Base-by-base conservation (phyloP, 495 filamentous ascomycete genomes). In the Parathielavia hyrcaniae region DNA sequence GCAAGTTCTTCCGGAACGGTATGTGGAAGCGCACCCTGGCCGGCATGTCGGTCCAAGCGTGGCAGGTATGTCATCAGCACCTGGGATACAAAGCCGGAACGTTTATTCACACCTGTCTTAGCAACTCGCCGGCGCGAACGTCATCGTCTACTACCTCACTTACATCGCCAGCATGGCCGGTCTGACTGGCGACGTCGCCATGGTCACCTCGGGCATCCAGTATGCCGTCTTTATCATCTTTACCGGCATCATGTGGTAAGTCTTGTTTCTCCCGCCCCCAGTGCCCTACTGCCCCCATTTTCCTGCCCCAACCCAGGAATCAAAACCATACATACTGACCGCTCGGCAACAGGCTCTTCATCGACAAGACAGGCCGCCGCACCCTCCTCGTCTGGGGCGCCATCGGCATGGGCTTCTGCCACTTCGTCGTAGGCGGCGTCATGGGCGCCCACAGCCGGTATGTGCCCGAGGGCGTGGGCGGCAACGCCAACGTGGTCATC, bases 181-280 rank as follows among this genome's bases (percentile, higher is more conserved):
- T 50, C 73, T 85, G 5, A 71, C 73, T 11, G 86, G 85, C 35
- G 81, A 89, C 69, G 75, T 84, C 49, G 83, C 81, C 53, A 74
- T 89, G 41, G 80, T 85, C 61, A 85, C 83, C 0, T 86, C 85
- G 1, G 82, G 82, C 13, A 79, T 89, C 47, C 86, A 89, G 66
- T 90, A 89, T 66, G 86, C 86, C 8, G 75, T 90, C 17, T 88
- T 90, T 72, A 83, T 90, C 59, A 74, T 88, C 60, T 86, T 85
- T 41, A 89, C 86, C 1, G 75, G 79, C 10, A 63, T 83, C 52
- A 84, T 84, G 64, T 86, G 65, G 62, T 62, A 59, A 13, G 52
- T 63, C 26, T 26, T 23, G 17, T 22, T 3, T 36, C 11, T 32
- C 6, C 39, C 17, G 0, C 43, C n/a, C 12, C 13, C n/a, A 38